Conservation (phyloP, 306 rosid species). For the Fragaria nilgerrensis region DNA sequence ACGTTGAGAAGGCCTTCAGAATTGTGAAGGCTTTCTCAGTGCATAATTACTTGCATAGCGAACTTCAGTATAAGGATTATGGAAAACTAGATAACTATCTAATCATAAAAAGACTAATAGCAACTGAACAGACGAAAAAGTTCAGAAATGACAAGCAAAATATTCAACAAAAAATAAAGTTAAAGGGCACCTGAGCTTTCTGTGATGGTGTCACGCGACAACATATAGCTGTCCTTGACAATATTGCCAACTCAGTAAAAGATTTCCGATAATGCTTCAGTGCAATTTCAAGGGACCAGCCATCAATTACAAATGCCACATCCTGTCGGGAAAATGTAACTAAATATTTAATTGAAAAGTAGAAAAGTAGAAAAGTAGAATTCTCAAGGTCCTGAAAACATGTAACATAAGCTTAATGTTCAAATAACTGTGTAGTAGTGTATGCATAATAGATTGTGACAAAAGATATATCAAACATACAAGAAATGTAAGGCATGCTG, state of each 20-base stretch:
- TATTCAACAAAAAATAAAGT: background rate
- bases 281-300: conserved; percentile 98
- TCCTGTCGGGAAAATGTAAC: conserved; percentile 44
- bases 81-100: background rate
- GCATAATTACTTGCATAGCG: conserved; percentile 5
- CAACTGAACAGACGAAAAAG: background rate
- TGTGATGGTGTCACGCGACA: conserved; percentile 99
- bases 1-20: background rate
- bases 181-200: conserved; percentile 80
- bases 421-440: background rate
- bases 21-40: background rate
- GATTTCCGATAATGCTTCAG: conserved; percentile 80
- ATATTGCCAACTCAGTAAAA: conserved; percentile 90
- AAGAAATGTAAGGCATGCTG: background rate
- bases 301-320: conserved; percentile 95
- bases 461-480: too few species aligned
- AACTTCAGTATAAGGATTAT: background rate
- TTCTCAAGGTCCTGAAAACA: background rate
- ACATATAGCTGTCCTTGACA: conserved; percentile 98
- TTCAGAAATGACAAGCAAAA: background rate
- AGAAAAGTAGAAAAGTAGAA: background rate
- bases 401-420: background rate
- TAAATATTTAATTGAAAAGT: background rate
- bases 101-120: background rate
- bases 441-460: background rate